phyloP scores from a whole-genome alignment of 805 yeast species.

The Grigorovia jiainica region DNA sequence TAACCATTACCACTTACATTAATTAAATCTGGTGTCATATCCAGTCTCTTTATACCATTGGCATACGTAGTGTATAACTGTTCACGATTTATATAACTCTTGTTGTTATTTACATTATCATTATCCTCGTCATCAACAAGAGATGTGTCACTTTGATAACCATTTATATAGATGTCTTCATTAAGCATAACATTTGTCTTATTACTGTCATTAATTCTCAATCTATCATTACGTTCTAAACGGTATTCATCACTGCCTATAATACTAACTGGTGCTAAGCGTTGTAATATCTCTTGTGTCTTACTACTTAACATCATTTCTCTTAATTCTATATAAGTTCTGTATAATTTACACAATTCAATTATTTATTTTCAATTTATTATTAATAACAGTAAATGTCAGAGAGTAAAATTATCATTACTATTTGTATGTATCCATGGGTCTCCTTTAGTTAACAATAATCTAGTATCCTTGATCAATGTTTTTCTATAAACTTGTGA shows the following conservation, averaged over 20 bases:
- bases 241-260: neutral
- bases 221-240: neutral
- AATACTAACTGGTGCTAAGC: conserved; percentile 3
- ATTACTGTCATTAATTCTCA: conserved; percentile 10
- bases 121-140: neutral
- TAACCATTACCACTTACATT: conserved; percentile 76
- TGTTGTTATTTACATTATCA: neutral
- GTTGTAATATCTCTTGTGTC: conserved; percentile 1
- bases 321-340: too few relatives aligned
- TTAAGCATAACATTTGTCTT: neutral
- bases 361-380: too few relatives aligned
- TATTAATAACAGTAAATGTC: too few relatives aligned
- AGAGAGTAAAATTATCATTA: conserved; percentile 33
- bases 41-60: conserved; percentile 18
- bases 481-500: conserved; percentile 18
- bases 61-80: conserved; percentile 6
- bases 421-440: conserved; percentile 37
- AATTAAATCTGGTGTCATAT: conserved; percentile 36
- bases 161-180: conserved; percentile 12
- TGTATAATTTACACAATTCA: too few relatives aligned
- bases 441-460: conserved; percentile 25
- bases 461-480: conserved; percentile 24
- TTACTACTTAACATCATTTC: neutral
- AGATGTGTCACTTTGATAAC: conserved; percentile 5
- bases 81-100: neutral